Evolutionary conservation across 2,329 filamentous ascomycete species (phyloP).

Genomic region (Apiospora marii): DNA sequence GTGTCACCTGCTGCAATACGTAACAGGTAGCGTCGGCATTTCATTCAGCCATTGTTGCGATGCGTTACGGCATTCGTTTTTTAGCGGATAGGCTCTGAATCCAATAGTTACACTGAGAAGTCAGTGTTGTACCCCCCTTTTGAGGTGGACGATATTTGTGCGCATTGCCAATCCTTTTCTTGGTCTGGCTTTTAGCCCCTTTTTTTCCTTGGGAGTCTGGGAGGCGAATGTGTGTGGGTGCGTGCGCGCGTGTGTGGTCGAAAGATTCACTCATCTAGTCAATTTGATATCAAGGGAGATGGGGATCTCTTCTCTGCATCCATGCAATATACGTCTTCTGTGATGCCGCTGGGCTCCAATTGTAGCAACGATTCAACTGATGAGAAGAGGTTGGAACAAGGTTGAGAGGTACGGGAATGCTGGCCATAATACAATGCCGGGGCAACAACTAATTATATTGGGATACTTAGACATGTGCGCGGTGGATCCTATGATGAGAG

Average conservation of each 20-base stretch:
- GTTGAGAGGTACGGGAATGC: too few species aligned
- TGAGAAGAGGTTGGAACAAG: too few species aligned
- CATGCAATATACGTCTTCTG: too few species aligned
- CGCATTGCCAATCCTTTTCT: background rate
- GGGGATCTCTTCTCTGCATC: too few species aligned
- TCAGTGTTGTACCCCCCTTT: background rate
- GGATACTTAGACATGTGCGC: background rate
- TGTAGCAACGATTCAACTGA: too few species aligned
- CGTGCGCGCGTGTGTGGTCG: background rate
- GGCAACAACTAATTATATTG: background rate
- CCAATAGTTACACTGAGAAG: background rate
- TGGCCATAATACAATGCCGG: background rate
- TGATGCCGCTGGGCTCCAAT: too few species aligned
- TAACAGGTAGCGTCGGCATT: background rate
- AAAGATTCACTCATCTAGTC: background rate
- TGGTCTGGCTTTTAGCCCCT: background rate
- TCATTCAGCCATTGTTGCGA: background rate
- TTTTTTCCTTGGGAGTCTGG: background rate
- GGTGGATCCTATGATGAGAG: background rate
- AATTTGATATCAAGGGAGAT: background rate
- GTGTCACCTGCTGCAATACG: constrained; percentile 7
- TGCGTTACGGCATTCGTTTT: constrained; percentile 18
- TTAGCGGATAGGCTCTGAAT: background rate
- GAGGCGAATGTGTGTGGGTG: background rate
- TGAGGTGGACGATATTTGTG: background rate